phyloP scores from a whole-genome alignment of 371 early-diverging fungal genomes.

The Mucor piriformis region DNA sequence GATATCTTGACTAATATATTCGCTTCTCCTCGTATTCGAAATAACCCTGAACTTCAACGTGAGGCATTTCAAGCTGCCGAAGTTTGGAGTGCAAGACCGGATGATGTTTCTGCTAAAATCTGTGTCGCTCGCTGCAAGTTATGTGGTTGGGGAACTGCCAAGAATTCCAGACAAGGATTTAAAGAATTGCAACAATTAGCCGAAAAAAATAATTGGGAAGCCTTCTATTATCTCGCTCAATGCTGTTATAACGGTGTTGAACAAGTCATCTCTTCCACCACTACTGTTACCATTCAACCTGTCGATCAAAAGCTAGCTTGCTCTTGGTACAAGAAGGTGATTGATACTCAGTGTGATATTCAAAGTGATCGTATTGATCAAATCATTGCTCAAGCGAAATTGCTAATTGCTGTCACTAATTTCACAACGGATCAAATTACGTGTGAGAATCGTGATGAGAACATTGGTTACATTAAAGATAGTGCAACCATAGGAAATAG shows the following conservation, averaged over 20 bases:
- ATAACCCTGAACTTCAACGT: conserved; percentile 23
- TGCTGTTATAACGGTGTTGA: conserved; percentile 44
- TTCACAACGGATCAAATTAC: conserved; percentile 21
- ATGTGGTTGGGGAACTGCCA: conserved; percentile 46
- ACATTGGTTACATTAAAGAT: conserved; percentile 12
- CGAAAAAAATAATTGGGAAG: conserved; percentile 36
- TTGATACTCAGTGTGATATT: conserved; percentile 23
- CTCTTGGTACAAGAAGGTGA: conserved; percentile 64
- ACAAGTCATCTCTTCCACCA: conserved; percentile 4
- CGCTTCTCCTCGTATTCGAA: conserved; percentile 10
- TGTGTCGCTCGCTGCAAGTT: conserved; percentile 47
- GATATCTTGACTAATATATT: conserved; percentile 21
- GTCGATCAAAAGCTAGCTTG: conserved; percentile 58
- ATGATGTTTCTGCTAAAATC: conserved; percentile 34
- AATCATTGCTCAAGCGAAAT: conserved; percentile 52
- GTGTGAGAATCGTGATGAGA: conserved; percentile 59
- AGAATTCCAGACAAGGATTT: conserved; percentile 35
- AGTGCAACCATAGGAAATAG: conserved; percentile 24
- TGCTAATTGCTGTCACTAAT: conserved; percentile 51
- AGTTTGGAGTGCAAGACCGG: conserved; percentile 31
- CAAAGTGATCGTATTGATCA: conserved; percentile 5
- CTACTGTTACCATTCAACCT: conserved; percentile 22
- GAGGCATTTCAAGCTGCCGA: conserved; percentile 37
- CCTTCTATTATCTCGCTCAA: conserved; percentile 43
- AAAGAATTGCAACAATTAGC: conserved; percentile 32